phyloP scores from a whole-genome alignment of 495 filamentous ascomycete species.

The Neurospora africana region DNA sequence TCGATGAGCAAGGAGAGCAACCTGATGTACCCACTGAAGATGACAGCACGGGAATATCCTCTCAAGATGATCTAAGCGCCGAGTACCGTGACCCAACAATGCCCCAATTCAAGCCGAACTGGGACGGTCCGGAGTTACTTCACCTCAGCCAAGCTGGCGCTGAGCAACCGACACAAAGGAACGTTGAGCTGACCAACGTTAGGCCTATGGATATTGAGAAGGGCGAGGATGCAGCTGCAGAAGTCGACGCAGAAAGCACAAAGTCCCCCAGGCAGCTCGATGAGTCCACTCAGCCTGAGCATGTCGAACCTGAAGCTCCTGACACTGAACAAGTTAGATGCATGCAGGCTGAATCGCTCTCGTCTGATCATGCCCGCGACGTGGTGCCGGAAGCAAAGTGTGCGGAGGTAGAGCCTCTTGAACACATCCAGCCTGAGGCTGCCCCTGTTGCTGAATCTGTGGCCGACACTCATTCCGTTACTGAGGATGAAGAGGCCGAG shows the following conservation, averaged over 20 bases:
- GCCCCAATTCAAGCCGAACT: not conserved
- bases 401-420: not conserved
- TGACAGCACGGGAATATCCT: not conserved
- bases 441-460: not conserved
- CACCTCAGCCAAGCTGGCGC: not conserved
- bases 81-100: not conserved
- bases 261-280: not conserved
- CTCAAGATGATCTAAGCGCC: not conserved
- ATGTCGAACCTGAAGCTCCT: not conserved
- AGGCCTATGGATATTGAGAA: not conserved
- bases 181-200: not conserved
- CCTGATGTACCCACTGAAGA: not conserved
- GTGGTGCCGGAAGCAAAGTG: not conserved
- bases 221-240: not conserved
- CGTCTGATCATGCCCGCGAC: not conserved
- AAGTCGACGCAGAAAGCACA: not conserved
- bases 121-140: not conserved
- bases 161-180: not conserved
- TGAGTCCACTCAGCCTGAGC: not conserved
- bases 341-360: not conserved
- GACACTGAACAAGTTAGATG: not conserved
- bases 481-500: not conserved
- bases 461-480: not conserved
- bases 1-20: not conserved
- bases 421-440: not conserved